Base-by-base conservation (phyloP, 2,329 filamentous ascomycete species). In the Xylariaceae sp. region DNA sequence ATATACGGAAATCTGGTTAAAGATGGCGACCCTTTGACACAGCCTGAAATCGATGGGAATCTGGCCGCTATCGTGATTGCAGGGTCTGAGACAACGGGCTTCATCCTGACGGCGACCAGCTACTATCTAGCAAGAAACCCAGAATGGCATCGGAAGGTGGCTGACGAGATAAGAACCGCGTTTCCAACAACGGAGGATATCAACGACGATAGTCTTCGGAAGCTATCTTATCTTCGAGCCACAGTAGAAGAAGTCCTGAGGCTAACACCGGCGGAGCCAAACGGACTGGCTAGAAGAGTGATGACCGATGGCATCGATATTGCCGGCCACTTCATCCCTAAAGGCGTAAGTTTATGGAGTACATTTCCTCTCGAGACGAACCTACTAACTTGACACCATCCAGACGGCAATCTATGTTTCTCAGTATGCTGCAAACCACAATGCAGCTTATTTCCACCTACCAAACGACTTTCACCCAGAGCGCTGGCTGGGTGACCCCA, bases 361-460 rank as follows among this genome's bases (percentile, higher is more conserved):
- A 39, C 17, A 14, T 4, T 6, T 39, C 22, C 9, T 9, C 3
- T 27, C 27, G 45, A 6, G 3, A 33, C 11, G n/a, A n/a, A n/a
- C n/a, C 22, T 22, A 18, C 33, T 6, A 27, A 40, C 15, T 42
- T 48, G 38, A 48, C 12, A 4, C 35, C 4, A 14, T 14, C 32
- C 15, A 48, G 46, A 48, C 46, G 22, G 46, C 46, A 12, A 39
- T 48, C 35, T 48, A 48, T 15, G 46, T 48, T 31, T 48, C 47
- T 19, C 47, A 48, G 14, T 48, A 31, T 14, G 47, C 47, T 44
- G 19, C 32, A 12, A 45, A 46, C 17, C 43, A 39, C 12, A 31
- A 42, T 14, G 35, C 48, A 11, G 22, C 31, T 30, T 17, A 50
- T 41, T 46, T 46, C 11, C 15, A 48, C 15, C 47, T 48, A 5